These are phyloP conservation scores for Singerocomus inundabilis DNA, from an alignment of 1,284 basidiomycete genomes.

Conservation along the genomic window DNA sequence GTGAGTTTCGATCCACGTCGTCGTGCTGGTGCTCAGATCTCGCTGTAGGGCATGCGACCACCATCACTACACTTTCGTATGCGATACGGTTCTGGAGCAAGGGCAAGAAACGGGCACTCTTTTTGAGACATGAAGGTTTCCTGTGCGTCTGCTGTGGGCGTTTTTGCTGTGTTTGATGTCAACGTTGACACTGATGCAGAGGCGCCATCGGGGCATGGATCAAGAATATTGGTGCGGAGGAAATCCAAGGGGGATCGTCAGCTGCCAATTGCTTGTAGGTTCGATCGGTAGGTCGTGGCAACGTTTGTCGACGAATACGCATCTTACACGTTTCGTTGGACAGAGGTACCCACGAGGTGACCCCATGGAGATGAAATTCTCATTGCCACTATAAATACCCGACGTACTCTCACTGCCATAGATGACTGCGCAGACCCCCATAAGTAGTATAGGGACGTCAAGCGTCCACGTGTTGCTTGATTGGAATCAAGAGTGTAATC, in stretches of 20 bases:
- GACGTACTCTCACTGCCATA: constrained; percentile 20
- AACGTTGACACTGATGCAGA: constrained; percentile 40
- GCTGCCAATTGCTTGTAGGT: constrained; percentile 4
- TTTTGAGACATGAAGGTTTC: constrained; percentile 98
- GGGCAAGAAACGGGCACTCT: constrained; percentile 94
- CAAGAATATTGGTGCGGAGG: constrained; percentile 75
- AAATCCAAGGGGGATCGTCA: constrained; percentile 18
- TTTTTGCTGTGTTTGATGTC: constrained; percentile 5
- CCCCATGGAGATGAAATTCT: constrained; percentile 15
- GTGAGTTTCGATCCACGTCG: constrained; percentile 42
- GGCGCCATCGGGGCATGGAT: constrained; percentile 95
- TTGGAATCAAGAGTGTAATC: constrained; percentile 16
- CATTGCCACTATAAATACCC: constrained; percentile 27
- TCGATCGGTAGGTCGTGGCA: constrained; percentile 6
- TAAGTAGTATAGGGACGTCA: constrained; percentile 12
- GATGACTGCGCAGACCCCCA: constrained; percentile 11
- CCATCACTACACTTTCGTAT: constrained; percentile 96
- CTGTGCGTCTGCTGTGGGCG: constrained; percentile 58
- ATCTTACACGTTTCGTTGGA: constrained; percentile 11
- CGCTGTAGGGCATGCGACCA: constrained; percentile 85
- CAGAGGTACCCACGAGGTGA: constrained; percentile 24
- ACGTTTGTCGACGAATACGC: not conserved
- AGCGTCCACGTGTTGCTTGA: constrained; percentile 3
- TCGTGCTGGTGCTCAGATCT: constrained; percentile 1
- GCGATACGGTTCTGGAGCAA: constrained; percentile 99